A percentile compares a stretch with the other conserved stretches of the same genome.
These are phyloP conservation scores for Venturia asperata DNA, from an alignment of 2,329 filamentous ascomycete species.

Conservation along the genomic window DNA sequence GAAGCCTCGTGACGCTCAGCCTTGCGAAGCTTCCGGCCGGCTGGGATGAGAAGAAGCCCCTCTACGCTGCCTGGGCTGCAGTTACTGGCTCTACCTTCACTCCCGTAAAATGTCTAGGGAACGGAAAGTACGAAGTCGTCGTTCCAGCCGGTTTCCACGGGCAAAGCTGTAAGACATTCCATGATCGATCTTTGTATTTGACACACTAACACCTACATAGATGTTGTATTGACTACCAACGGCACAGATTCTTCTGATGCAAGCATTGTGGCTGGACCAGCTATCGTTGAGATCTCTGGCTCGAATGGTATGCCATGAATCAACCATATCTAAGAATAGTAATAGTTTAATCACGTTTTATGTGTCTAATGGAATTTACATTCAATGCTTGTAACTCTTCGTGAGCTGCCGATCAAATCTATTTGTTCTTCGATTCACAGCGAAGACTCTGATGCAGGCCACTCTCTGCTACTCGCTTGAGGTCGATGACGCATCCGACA, in stretches of 20 bases:
- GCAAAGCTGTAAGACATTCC: conserved; percentile 29
- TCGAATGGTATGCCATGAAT: conserved; percentile 1
- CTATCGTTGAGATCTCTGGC: conserved; percentile 25
- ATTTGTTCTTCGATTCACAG: too few species aligned
- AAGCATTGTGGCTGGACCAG: conserved; percentile 34
- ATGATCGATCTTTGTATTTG: neutral
- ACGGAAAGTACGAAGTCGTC: conserved; percentile 24
- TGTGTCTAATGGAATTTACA: too few species aligned
- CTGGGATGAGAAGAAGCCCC: conserved; percentile 17
- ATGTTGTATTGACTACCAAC: conserved; percentile 36
- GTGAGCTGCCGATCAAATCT: too few species aligned
- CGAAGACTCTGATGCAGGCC: too few species aligned
- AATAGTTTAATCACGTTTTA: too few species aligned
- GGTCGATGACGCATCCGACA: too few species aligned
- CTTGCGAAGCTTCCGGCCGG: conserved; percentile 24
- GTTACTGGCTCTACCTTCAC: conserved; percentile 33
- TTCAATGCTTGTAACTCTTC: too few species aligned
- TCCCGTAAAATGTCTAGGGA: conserved; percentile 24
- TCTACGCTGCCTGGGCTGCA: conserved; percentile 35
- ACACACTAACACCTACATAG: neutral
- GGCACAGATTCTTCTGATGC: conserved; percentile 33
- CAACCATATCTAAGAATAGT: neutral
- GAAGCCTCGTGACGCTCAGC: conserved; percentile 22
- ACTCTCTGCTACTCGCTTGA: too few species aligned
- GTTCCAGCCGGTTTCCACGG: conserved; percentile 32